Conservation (phyloP, 768 basidiomycete genomes). For the Termitomyces sp. region DNA sequence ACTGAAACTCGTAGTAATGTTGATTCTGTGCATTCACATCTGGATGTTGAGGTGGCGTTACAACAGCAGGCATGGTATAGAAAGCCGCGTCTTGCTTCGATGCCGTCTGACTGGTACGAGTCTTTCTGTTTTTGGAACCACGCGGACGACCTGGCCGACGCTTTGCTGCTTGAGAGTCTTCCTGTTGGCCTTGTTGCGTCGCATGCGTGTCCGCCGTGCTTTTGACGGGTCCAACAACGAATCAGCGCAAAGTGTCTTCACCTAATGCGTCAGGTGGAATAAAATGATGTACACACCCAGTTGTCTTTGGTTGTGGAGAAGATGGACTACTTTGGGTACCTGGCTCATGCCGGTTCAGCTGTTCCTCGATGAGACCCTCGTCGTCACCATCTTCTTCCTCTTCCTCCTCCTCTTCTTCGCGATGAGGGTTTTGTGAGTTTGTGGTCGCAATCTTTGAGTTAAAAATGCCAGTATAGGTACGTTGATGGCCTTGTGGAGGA, state of each 20-base stretch:
- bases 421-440: conserved; percentile 13
- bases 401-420: conserved; percentile 48
- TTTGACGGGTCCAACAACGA: conserved; percentile 6
- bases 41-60: conserved; percentile 35
- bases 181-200: conserved; percentile 19
- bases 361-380: conserved; percentile 67
- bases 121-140: conserved; percentile 71
- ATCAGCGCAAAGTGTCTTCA: conserved; percentile 7
- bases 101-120: conserved; percentile 27
- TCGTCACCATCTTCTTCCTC: conserved; percentile 72
- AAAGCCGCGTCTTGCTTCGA: conserved; percentile 36
- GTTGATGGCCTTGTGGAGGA: conserved; percentile 38
- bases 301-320: conserved; percentile 29
- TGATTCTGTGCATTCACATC: conserved; percentile 63
- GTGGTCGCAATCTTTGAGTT: conserved; percentile 14
- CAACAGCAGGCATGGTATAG: conserved; percentile 30
- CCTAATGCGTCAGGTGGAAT: not conserved
- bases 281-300: conserved; percentile 19
- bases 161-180: conserved; percentile 39
- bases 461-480: conserved; percentile 23
- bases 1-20: conserved; percentile 82
- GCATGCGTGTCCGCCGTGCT: conserved; percentile 22
- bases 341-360: conserved; percentile 46
- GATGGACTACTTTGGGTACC: conserved; percentile 34
- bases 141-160: conserved; percentile 75